Conservation (phyloP, 1,284 basidiomycete genomes). For the Bondarzewia mesenterica region DNA sequence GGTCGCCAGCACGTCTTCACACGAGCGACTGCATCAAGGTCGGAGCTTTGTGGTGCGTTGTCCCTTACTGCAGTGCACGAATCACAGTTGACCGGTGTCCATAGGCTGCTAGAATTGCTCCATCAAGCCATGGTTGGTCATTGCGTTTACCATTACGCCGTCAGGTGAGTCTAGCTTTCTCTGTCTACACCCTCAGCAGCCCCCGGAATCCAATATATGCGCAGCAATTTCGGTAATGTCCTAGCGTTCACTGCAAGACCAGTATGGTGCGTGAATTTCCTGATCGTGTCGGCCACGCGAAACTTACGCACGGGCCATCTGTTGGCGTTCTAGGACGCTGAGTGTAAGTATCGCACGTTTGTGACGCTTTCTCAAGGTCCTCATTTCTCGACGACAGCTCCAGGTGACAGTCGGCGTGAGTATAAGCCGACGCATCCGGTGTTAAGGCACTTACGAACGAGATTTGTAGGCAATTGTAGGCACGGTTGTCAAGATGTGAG, state of each 20-base stretch:
- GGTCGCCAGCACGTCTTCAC: no score
- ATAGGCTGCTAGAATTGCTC: conserved; percentile 40
- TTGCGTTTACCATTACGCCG: conserved; percentile 46
- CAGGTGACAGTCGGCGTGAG: conserved; percentile 53
- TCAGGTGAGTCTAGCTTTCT: conserved; percentile 29
- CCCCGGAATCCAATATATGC: no score
- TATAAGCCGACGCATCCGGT: conserved; percentile 9
- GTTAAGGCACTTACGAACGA: neutral
- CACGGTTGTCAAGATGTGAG: conserved; percentile 54
- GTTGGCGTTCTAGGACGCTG: no score
- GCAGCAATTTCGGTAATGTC: conserved; percentile 40
- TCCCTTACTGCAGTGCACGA: neutral
- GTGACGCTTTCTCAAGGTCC: neutral
- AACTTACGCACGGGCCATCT: conserved; percentile 21
- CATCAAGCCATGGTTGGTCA: conserved; percentile 52
- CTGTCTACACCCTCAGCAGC: neutral
- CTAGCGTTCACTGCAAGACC: conserved; percentile 32
- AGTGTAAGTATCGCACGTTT: conserved; percentile 5
- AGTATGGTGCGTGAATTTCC: conserved; percentile 33
- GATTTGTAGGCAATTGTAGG: conserved; percentile 44
- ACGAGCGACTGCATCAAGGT: conserved; percentile 26
- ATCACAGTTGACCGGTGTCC: neutral
- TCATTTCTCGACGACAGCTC: conserved; percentile 26
- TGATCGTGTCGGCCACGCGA: neutral
- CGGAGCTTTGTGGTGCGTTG: conserved; percentile 32